These are phyloP conservation scores for Puccinia novopanici DNA, from an alignment of 1,284 basidiomycete genomes.

Conservation along the genomic window DNA sequence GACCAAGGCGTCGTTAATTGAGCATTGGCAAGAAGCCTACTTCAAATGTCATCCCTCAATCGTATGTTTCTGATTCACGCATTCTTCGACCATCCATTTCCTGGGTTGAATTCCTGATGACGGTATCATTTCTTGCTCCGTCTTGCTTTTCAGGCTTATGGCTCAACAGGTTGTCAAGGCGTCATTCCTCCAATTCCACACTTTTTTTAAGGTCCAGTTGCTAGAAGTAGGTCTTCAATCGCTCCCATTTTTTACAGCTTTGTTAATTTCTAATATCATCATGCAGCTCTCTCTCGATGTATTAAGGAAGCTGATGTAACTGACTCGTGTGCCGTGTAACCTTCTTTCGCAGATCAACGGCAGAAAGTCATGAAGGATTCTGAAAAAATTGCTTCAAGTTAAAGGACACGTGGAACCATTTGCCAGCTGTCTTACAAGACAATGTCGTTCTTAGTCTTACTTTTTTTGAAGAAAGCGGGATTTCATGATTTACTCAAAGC, in stretches of 20 bases:
- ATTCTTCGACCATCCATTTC: not conserved
- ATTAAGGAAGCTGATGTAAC: not conserved
- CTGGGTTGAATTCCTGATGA: not conserved
- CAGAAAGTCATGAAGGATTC: not conserved
- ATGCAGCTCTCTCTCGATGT: not conserved
- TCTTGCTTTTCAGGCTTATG: constrained; percentile 66
- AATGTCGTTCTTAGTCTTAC: too few relatives aligned
- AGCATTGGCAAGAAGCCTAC: constrained; percentile 76
- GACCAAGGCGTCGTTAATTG: constrained; percentile 69
- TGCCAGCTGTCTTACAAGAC: too few relatives aligned
- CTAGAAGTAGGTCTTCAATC: constrained; percentile 21
- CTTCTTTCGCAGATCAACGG: not conserved
- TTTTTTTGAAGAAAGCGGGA: too few relatives aligned
- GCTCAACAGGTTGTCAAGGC: constrained; percentile 72
- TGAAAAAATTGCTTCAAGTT: not conserved
- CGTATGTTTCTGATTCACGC: constrained; percentile 41
- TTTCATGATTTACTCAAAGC: too few relatives aligned
- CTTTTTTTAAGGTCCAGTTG: constrained; percentile 69
- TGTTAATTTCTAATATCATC: not conserved
- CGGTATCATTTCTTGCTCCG: constrained; percentile 4
- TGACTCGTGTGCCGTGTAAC: too few relatives aligned
- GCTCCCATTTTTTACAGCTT: not conserved
- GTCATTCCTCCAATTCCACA: constrained; percentile 76
- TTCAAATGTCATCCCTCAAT: constrained; percentile 68
- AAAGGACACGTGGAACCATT: too few relatives aligned